These are phyloP conservation scores for Hyaloscypha variabilis DNA, from an alignment of 495 filamentous ascomycete genomes.

Conservation along the genomic window DNA sequence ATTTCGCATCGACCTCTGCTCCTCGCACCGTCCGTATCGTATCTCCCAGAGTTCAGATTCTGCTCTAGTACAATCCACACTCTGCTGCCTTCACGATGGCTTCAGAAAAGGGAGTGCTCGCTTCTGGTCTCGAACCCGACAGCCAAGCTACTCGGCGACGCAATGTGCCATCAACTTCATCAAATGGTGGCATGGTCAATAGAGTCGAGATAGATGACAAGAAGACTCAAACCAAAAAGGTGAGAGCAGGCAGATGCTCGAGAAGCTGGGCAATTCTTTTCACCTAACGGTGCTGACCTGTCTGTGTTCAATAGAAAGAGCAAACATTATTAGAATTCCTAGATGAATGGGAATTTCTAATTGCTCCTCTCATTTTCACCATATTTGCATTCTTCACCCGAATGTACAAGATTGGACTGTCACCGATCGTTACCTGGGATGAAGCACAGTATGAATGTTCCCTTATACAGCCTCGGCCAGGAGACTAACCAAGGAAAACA, in stretches of 20 bases:
- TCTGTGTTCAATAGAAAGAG: slow-evolving; percentile 22
- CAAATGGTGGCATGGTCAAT: slow-evolving; percentile 23
- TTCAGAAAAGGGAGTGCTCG: slow-evolving; percentile 51
- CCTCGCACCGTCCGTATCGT: neutral
- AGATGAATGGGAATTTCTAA: slow-evolving; percentile 80
- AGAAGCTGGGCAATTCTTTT: neutral
- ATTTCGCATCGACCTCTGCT: neutral
- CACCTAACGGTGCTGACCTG: slow-evolving; percentile 3
- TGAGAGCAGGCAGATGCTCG: slow-evolving; percentile 33
- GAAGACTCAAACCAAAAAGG: slow-evolving; percentile 66
- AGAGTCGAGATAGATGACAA: slow-evolving; percentile 56
- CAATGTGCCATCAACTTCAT: slow-evolving; percentile 59
- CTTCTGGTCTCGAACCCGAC: slow-evolving; percentile 68
- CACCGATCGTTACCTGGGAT: slow-evolving; percentile 97
- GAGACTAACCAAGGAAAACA: slow-evolving; percentile 38
- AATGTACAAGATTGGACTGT: slow-evolving; percentile 92
- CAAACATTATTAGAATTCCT: slow-evolving; percentile 64
- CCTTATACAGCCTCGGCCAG: slow-evolving; percentile 22
- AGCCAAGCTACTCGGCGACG: slow-evolving; percentile 71
- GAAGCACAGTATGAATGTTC: slow-evolving; percentile 80
- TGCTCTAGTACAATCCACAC: neutral
- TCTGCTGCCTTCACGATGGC: slow-evolving; percentile 42
- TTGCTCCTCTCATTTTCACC: slow-evolving; percentile 89
- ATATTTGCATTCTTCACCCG: slow-evolving; percentile 89
- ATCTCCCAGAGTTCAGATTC: neutral